A percentile compares a stretch with the other conserved stretches of the same genome.
These are phyloP conservation scores for Metarhizium anisopliae DNA, from an alignment of 2,329 filamentous ascomycete genomes.

Conservation along the genomic window DNA sequence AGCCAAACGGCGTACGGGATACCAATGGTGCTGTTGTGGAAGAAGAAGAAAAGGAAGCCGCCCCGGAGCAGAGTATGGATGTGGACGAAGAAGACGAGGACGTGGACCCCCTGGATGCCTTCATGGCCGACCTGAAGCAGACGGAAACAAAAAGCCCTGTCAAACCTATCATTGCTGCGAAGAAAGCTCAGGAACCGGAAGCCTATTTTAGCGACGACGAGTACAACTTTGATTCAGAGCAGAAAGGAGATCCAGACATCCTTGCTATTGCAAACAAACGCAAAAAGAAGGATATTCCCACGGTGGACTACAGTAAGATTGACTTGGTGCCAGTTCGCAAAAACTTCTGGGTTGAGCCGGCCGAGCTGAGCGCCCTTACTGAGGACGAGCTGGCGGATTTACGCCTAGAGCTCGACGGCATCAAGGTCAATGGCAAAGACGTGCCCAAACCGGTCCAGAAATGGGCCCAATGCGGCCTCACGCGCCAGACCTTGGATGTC, in stretches of 20 bases:
- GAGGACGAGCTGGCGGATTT: conserved; percentile 76
- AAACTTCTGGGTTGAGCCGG: conserved; percentile 88
- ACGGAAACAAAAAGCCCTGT: conserved; percentile 39
- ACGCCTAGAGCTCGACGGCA: conserved; percentile 83
- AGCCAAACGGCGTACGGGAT: conserved; percentile 14
- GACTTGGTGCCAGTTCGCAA: conserved; percentile 82
- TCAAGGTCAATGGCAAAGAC: conserved; percentile 83
- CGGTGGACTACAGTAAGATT: conserved; percentile 77
- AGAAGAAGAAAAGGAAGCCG: conserved; percentile 11
- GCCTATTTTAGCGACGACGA: conserved; percentile 88
- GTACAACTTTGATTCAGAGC: conserved; percentile 41
- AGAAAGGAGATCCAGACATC: conserved; percentile 38
- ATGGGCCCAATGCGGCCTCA: conserved; percentile 91
- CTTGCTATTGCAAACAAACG: conserved; percentile 51
- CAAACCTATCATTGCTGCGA: conserved; percentile 27
- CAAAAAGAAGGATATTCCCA: conserved; percentile 95
- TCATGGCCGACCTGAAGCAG: conserved; percentile 67
- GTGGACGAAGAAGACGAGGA: conserved; percentile 55
- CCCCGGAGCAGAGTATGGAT: conserved; percentile 41
- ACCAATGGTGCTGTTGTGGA: conserved; percentile 7
- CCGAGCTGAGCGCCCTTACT: conserved; percentile 72
- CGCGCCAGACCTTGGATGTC: conserved; percentile 77
- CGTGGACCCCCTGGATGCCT: conserved; percentile 89
- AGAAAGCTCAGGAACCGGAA: conserved; percentile 60
- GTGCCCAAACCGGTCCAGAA: conserved; percentile 91